Evolutionary conservation across 2,329 filamentous ascomycete genomes (phyloP).

Genomic region (Macroventuria anomochaeta): DNA sequence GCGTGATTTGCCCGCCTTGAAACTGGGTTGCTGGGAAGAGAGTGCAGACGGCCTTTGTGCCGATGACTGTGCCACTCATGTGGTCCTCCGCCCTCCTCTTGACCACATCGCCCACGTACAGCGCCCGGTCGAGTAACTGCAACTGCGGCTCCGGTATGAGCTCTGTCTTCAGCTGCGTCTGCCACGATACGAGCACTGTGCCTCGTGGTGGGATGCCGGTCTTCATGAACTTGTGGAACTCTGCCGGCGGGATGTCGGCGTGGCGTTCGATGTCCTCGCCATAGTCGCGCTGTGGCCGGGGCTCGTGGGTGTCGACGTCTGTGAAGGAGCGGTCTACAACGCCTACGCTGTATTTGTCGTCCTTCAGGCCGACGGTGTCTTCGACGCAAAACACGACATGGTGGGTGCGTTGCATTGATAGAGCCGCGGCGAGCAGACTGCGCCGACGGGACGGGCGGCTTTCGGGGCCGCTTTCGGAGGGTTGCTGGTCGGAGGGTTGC

Average conservation of each 20-base stretch:
- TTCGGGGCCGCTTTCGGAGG: not conserved
- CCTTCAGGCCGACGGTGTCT: conserved; percentile 52
- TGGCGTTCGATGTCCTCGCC: conserved; percentile 47
- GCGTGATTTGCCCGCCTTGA: conserved; percentile 32
- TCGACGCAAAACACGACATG: conserved; percentile 48
- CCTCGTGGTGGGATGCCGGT: conserved; percentile 59
- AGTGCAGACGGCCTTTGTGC: conserved; percentile 54
- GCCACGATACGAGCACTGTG: conserved; percentile 59
- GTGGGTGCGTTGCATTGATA: conserved; percentile 25
- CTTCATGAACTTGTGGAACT: conserved; percentile 51
- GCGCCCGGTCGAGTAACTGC: conserved; percentile 59
- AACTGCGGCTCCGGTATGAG: conserved; percentile 54
- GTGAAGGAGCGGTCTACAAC: conserved; percentile 53
- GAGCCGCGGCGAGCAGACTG: not conserved
- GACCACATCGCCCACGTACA: conserved; percentile 63
- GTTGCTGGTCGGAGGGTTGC: not conserved
- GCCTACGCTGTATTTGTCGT: conserved; percentile 51
- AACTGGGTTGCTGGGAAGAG: conserved; percentile 48
- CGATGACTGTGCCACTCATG: conserved; percentile 63
- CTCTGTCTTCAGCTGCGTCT: conserved; percentile 51
- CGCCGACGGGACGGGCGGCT: not conserved
- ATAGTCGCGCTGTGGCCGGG: conserved; percentile 52
- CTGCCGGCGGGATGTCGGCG: conserved; percentile 35
- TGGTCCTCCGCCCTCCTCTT: conserved; percentile 57
- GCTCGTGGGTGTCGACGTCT: conserved; percentile 55